Evolutionary conservation across 495 filamentous ascomycete genomes (phyloP).

Genomic region (Xylaria longipes): DNA sequence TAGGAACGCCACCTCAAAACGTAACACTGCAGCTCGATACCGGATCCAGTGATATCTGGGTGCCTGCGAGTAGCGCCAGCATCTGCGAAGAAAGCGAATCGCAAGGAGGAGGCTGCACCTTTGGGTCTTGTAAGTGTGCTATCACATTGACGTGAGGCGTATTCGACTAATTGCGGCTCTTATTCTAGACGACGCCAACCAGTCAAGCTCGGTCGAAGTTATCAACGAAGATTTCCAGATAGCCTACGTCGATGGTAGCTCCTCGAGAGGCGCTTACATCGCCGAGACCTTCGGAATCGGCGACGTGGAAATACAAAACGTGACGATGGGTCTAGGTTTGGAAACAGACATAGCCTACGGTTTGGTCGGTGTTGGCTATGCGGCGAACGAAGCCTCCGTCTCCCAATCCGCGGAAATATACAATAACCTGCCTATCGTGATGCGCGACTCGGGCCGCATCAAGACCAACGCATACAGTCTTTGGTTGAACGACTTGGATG

Average conservation of each 20-base stretch:
- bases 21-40: conserved; percentile 78
- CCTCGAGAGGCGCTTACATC: conserved; percentile 79
- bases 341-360: conserved; percentile 74
- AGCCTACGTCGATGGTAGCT: conserved; percentile 82
- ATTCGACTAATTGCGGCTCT: conserved; percentile 40
- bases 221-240: conserved; percentile 78
- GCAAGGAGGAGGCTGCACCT: conserved; percentile 44
- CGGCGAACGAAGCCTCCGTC: conserved; percentile 77
- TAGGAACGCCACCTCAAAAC: conserved; percentile 74
- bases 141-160: neutral
- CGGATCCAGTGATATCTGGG: conserved; percentile 91
- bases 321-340: conserved; percentile 87
- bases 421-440: conserved; percentile 77
- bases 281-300: conserved; percentile 79
- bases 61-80: conserved; percentile 65
- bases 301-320: conserved; percentile 63
- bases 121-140: conserved; percentile 55
- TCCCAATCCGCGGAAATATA: conserved; percentile 58
- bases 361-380: conserved; percentile 88
- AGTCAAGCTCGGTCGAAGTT: conserved; percentile 72
- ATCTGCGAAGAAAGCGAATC: conserved; percentile 56
- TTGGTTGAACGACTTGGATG: conserved; percentile 80
- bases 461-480: conserved; percentile 85
- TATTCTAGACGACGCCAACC: conserved; percentile 60
- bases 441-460: conserved; percentile 76